Conservation (phyloP, 768 basidiomycete species). For the Phanerochaete carnosa region DNA sequence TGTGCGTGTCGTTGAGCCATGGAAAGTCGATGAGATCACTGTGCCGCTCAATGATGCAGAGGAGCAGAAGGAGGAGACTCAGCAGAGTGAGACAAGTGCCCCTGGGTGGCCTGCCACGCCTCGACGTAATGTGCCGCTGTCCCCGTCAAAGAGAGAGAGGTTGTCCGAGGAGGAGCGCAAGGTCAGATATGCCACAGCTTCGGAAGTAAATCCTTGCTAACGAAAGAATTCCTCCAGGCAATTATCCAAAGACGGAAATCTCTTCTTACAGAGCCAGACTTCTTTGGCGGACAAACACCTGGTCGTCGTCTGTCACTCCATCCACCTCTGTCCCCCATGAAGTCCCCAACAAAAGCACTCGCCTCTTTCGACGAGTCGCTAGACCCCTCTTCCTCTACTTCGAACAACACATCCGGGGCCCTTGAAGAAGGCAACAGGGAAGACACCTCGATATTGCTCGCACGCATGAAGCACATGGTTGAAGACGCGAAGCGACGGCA, state of each 20-base stretch:
- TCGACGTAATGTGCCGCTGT: background rate
- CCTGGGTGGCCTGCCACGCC: background rate
- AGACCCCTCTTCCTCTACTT: background rate
- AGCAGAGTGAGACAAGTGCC: background rate
- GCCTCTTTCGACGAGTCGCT: background rate
- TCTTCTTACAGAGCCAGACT: slow-evolving; percentile 48
- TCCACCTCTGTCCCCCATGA: slow-evolving; percentile 16
- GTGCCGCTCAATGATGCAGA: slow-evolving; percentile 29
- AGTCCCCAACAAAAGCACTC: slow-evolving; percentile 11
- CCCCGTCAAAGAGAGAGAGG: slow-evolving; percentile 19
- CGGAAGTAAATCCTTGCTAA: background rate
- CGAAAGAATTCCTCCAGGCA: slow-evolving; percentile 38
- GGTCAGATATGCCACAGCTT: slow-evolving; percentile 22
- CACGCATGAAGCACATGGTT: slow-evolving; percentile 35
- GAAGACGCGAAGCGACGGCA: slow-evolving; percentile 34
- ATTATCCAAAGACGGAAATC: slow-evolving; percentile 63
- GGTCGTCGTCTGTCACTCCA: slow-evolving; percentile 36
- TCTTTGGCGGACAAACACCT: slow-evolving; percentile 52
- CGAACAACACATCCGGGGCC: background rate
- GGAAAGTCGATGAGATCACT: slow-evolving; percentile 56
- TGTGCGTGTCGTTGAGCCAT: slow-evolving; percentile 46
- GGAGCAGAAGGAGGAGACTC: slow-evolving; percentile 8
- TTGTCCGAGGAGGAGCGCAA: slow-evolving; percentile 47
- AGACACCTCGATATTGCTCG: slow-evolving; percentile 32
- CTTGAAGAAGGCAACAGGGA: slow-evolving; percentile 27